Evolutionary conservation across 2,329 filamentous ascomycete genomes (phyloP).

Genomic region (Fusarium nematophilum): DNA sequence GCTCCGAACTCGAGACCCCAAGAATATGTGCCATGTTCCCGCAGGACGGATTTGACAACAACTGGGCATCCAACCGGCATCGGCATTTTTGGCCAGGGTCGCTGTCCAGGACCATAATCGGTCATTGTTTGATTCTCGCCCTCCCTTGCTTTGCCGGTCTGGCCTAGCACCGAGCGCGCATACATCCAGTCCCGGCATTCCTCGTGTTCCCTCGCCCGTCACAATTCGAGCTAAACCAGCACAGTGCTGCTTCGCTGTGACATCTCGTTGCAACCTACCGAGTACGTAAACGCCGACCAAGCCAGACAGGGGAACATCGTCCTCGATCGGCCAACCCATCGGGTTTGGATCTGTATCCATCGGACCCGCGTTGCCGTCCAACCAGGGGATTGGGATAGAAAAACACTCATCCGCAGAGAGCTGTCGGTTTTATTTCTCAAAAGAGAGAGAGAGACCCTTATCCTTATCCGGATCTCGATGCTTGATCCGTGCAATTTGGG

Average conservation of each 20-base stretch:
- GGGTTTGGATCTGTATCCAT: slow-evolving; percentile 29
- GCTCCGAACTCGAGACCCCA: neutral
- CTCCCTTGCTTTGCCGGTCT: slow-evolving; percentile 8
- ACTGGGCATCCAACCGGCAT: slow-evolving; percentile 8
- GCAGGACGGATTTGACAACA: neutral
- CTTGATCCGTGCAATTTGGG: slow-evolving; percentile 26
- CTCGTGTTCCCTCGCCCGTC: slow-evolving; percentile 11
- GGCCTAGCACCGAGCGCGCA: too few species aligned
- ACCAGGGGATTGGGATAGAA: slow-evolving; percentile 37
- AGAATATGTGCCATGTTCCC: neutral
- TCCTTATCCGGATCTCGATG: slow-evolving; percentile 20
- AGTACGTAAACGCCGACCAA: slow-evolving; percentile 7
- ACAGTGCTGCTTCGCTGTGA: slow-evolving; percentile 7
- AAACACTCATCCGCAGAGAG: slow-evolving; percentile 32
- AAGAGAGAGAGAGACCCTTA: too few species aligned
- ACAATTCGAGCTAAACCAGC: slow-evolving; percentile 18
- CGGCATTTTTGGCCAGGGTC: slow-evolving; percentile 23
- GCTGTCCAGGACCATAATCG: neutral
- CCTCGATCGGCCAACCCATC: slow-evolving; percentile 28
- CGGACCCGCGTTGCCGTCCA: slow-evolving; percentile 22
- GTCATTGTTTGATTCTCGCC: neutral
- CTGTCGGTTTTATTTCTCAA: slow-evolving; percentile 35
- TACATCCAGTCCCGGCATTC: neutral
- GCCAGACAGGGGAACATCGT: slow-evolving; percentile 24
- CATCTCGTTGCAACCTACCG: slow-evolving; percentile 4